These are phyloP conservation scores for Dactylellina cionopaga DNA, from an alignment of 2,329 filamentous ascomycete genomes.

Conservation along the genomic window DNA sequence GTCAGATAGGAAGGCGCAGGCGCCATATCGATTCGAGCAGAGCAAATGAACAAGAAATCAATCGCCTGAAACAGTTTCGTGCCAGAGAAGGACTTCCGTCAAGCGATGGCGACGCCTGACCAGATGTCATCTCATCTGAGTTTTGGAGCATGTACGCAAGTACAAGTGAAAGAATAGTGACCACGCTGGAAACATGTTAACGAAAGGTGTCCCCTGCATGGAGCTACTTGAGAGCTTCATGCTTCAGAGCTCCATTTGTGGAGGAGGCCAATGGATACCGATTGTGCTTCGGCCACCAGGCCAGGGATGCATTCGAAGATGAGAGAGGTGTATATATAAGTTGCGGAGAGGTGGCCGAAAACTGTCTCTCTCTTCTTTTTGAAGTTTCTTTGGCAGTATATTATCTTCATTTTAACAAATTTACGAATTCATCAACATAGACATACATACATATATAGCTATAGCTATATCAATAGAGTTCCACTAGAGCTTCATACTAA, in stretches of 20 bases:
- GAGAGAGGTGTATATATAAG: too few relatives aligned
- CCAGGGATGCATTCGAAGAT: not conserved
- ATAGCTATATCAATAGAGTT: too few relatives aligned
- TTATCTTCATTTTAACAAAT: too few relatives aligned
- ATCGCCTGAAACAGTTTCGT: conserved; percentile 45
- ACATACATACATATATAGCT: too few relatives aligned
- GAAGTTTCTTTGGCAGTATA: too few relatives aligned
- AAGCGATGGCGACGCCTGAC: conserved; percentile 17
- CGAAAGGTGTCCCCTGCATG: conserved; percentile 35
- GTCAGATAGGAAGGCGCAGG: conserved; percentile 14
- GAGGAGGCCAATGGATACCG: not conserved
- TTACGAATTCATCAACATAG: too few relatives aligned
- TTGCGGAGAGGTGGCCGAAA: too few relatives aligned
- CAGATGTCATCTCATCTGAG: conserved; percentile 20
- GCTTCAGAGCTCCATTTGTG: not conserved
- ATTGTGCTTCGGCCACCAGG: not conserved
- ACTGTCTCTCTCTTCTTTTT: too few relatives aligned
- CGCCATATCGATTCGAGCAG: conserved; percentile 17
- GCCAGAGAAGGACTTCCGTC: conserved; percentile 19
- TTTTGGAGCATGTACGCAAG: not conserved
- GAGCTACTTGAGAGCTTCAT: not conserved
- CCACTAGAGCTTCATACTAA: too few relatives aligned
- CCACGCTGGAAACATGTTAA: conserved; percentile 30
- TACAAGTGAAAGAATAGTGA: conserved; percentile 10
- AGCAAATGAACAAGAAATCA: not conserved